Base-by-base conservation (phyloP, 257 asterid species). In the Jasminum sambac region DNA sequence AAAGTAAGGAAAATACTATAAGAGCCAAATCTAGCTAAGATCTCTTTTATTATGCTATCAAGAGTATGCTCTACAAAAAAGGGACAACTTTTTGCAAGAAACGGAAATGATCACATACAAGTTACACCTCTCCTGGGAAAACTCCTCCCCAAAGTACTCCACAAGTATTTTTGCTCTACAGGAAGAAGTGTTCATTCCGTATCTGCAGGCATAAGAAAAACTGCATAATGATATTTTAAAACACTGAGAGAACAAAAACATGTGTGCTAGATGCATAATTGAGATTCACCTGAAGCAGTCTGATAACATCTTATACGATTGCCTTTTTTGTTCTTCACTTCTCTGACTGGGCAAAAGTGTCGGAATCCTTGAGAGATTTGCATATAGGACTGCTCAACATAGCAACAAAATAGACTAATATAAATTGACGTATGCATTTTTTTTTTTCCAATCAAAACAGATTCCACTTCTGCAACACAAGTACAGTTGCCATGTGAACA, bases 131-230 rank as follows among this genome's bases (percentile, higher is more conserved):
- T 84, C 83, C 71, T 75, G 80, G 70, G 72, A 66, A 70, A 90
- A 90, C 80, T 86, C 84, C 84, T 90, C 95, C 58, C 95, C 95
- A 59, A 90, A 90, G 83, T 90, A 90, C 69, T 90, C 87, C 46
- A 90, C 96, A 64, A 90, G 88, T 74, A 79, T 74, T 81, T 86
- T 86, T 76, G 89, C 90, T 76, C 96, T 82, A 77, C 96, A 90
- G 48, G 75, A 72, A 57, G 89, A 74, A 52, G 86, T 83, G 6
- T 58, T 71, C 90, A 86, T 80, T 72, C 90, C 96, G 38, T 90
- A 90, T 83, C 96, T 87, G 90, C 81, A 79, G 50, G 65, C 42
- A 66, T 64, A 66, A 37, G 67, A 64, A 66, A 9, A 70, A 72
- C 55, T 66, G 30, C 39, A 63, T 30, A 25, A 60, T 76, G 64